These are phyloP conservation scores for Suhomyces vadensis DNA, from an alignment of 805 yeast genomes.

Conservation along the genomic window DNA sequence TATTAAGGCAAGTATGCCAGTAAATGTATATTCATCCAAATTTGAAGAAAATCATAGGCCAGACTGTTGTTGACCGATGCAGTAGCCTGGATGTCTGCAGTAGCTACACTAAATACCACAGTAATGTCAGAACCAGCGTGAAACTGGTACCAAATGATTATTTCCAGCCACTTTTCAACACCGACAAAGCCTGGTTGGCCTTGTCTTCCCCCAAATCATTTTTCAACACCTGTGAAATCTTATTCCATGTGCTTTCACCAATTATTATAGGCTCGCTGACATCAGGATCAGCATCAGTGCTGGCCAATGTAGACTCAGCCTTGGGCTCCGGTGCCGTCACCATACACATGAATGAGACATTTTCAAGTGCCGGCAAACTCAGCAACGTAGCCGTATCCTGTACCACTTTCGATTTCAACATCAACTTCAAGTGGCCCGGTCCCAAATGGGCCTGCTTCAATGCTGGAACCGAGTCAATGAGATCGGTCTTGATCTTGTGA, in stretches of 20 bases:
- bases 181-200: constrained; percentile 18
- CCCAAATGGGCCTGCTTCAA: constrained; percentile 25
- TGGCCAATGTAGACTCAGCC: constrained; percentile 4
- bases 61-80: no score
- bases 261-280: constrained; percentile 9
- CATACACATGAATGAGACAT: constrained; percentile 4
- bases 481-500: constrained; percentile 38
- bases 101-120: no score
- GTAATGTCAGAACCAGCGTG: no score
- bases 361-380: constrained; percentile 13
- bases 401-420: constrained; percentile 63
- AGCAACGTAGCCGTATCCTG: constrained; percentile 49
- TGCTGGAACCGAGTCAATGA: constrained; percentile 31
- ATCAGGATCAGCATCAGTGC: constrained; percentile 14
- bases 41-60: no score
- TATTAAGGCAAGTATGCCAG: no score
- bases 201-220: constrained; percentile 21
- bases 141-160: constrained; percentile 2
- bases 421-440: constrained; percentile 47
- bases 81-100: no score
- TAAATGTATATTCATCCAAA: no score
- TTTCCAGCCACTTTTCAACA: constrained; percentile 11
- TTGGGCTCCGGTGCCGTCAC: constrained; percentile 2
- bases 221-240: constrained; percentile 18
- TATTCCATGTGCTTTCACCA: constrained; percentile 20